Conservation (phyloP, 2,329 filamentous ascomycete genomes). For the Aciculosporium take region DNA sequence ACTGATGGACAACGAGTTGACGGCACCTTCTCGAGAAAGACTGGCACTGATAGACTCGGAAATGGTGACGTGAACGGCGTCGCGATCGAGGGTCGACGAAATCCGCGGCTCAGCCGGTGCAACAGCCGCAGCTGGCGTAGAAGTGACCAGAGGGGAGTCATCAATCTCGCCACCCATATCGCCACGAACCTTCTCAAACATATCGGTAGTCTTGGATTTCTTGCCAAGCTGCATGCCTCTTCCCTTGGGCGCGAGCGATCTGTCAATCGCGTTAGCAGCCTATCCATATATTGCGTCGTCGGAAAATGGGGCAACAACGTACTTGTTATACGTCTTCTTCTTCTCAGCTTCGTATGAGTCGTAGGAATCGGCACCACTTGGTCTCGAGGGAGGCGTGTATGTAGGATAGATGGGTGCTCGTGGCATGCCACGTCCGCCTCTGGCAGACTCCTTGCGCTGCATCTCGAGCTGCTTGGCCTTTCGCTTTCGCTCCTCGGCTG, state of each 20-base stretch:
- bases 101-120: slow-evolving; percentile 39
- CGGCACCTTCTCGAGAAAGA: slow-evolving; percentile 71
- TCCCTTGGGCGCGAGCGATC: slow-evolving; percentile 57
- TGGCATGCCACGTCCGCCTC: slow-evolving; percentile 54
- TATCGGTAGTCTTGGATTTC: slow-evolving; percentile 94
- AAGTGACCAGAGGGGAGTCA: slow-evolving; percentile 56
- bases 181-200: slow-evolving; percentile 88
- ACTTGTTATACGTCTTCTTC: slow-evolving; percentile 81
- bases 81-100: slow-evolving; percentile 59
- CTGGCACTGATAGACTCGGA: slow-evolving; percentile 84
- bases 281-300: background rate
- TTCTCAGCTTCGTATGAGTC: slow-evolving; percentile 95
- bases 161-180: slow-evolving; percentile 82
- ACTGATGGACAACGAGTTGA: slow-evolving; percentile 78
- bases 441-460: slow-evolving; percentile 90
- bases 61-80: slow-evolving; percentile 77
- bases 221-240: slow-evolving; percentile 99
- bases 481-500: slow-evolving; percentile 92
- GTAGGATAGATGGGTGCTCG: slow-evolving; percentile 75
- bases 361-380: slow-evolving; percentile 66
- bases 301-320: slow-evolving; percentile 17
- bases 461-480: slow-evolving; percentile 98
- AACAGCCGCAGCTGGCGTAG: slow-evolving; percentile 34
- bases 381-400: slow-evolving; percentile 67
- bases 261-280: slow-evolving; percentile 14